These are phyloP conservation scores for Micractinium sp. DNA, from an alignment of 139 green algal genomes.

Conservation along the genomic window DNA sequence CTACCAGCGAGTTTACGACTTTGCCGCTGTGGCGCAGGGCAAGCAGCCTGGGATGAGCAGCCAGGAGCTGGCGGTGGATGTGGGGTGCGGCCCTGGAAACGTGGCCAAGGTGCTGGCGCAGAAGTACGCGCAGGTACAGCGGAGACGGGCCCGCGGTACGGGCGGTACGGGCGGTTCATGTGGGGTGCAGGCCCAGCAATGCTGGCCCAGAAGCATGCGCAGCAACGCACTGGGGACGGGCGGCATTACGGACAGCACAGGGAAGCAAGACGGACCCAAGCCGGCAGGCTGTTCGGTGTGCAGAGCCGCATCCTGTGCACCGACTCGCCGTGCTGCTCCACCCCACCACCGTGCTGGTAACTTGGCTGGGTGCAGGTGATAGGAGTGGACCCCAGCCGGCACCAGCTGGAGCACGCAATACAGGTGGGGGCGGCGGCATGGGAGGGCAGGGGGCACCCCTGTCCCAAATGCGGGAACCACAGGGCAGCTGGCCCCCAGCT, in stretches of 20 bases:
- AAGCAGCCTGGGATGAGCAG: background rate
- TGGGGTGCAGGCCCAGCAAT: too few species aligned
- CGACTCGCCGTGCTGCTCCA: background rate
- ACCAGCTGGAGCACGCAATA: constrained; percentile 7
- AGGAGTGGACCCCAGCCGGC: background rate
- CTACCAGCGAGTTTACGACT: constrained; percentile 6
- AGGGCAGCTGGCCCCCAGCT: too few species aligned
- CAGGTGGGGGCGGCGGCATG: background rate
- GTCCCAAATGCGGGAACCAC: too few species aligned
- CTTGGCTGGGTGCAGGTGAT: constrained; percentile 3
- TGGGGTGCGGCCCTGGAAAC: constrained; percentile 13
- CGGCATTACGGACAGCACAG: background rate
- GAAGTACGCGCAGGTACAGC: background rate
- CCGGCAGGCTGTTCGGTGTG: background rate
- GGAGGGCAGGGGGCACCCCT: too few species aligned
- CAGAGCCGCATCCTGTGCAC: background rate
- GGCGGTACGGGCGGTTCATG: too few species aligned
- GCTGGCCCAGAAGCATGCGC: background rate
- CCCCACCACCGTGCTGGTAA: background rate
- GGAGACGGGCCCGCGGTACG: too few species aligned
- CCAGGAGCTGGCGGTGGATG: background rate
- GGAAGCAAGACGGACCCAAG: too few species aligned
- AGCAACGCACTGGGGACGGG: background rate
- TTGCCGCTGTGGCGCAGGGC: background rate
- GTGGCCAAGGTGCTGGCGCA: background rate